A percentile compares a stretch with the other conserved stretches of the same genome.
These are phyloP conservation scores for Metschnikowia chrysomelidarum DNA, from an alignment of 805 yeast genomes.

Conservation along the genomic window DNA sequence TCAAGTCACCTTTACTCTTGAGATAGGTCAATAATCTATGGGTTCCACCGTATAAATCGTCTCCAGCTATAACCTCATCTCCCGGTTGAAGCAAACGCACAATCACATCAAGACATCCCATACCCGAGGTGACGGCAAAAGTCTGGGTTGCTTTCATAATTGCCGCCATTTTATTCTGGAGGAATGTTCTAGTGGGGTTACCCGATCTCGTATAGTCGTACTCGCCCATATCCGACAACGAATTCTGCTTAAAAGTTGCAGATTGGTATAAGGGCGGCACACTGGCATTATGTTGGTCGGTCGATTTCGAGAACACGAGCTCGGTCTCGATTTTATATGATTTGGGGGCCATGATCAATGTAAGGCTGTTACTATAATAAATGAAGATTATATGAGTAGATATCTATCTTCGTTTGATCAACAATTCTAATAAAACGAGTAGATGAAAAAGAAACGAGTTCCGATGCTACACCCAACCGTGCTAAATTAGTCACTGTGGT, in stretches of 20 bases:
- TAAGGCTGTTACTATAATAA: neutral
- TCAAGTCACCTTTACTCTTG: conserved; percentile 59
- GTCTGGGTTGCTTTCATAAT: conserved; percentile 77
- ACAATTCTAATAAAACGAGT: too few relatives aligned
- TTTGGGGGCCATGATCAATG: conserved; percentile 22
- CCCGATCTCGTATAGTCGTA: conserved; percentile 85
- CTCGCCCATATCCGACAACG: conserved; percentile 69
- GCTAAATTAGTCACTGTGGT: conserved; percentile 11
- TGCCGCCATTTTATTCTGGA: conserved; percentile 75
- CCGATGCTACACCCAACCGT: too few relatives aligned
- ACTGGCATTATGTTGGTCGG: conserved; percentile 74
- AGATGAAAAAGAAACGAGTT: too few relatives aligned
- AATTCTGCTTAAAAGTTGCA: conserved; percentile 88
- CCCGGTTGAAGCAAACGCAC: conserved; percentile 72
- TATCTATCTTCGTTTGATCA: too few relatives aligned
- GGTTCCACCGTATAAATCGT: conserved; percentile 93
- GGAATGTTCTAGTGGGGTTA: conserved; percentile 82
- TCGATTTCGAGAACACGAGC: conserved; percentile 56
- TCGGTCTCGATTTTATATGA: conserved; percentile 64
- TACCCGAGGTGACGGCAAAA: conserved; percentile 85
- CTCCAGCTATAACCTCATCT: conserved; percentile 93
- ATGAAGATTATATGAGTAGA: too few relatives aligned
- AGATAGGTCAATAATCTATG: conserved; percentile 78
- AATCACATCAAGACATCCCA: conserved; percentile 89
- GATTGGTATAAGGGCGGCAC: conserved; percentile 88